These are phyloP conservation scores for Acanthamoeba culbertsoni DNA, from an alignment of 208 protist species.

Conservation along the genomic window DNA sequence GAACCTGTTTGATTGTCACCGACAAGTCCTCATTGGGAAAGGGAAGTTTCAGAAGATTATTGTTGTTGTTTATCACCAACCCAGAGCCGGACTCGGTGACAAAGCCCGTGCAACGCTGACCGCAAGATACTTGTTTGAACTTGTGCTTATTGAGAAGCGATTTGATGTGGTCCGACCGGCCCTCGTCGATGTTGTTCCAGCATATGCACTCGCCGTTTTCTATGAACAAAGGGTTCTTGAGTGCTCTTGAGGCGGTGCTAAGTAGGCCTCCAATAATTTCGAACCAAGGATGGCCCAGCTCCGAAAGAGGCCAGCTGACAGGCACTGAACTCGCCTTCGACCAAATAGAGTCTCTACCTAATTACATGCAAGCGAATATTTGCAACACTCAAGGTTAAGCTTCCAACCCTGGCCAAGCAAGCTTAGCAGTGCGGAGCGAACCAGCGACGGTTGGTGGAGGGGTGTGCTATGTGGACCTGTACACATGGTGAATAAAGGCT, in stretches of 20 bases:
- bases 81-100: not conserved
- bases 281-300: not conserved
- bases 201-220: not conserved
- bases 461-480: no score
- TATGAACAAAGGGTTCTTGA: not conserved
- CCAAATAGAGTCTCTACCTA: not conserved
- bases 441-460: no score
- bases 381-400: no score
- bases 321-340: not conserved
- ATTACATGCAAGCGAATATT: no score
- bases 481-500: no score
- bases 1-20: not conserved
- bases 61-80: not conserved
- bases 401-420: no score
- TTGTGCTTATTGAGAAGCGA: not conserved
- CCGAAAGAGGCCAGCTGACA: not conserved
- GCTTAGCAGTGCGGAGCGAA: no score
- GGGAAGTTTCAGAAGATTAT: not conserved
- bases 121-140: not conserved
- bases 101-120: not conserved
- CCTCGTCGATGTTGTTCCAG: not conserved
- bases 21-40: not conserved
- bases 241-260: not conserved
- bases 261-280: not conserved
- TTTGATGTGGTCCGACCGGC: not conserved